Conservation (phyloP, 2,329 filamentous ascomycete species). For the Alternaria gaisen region DNA sequence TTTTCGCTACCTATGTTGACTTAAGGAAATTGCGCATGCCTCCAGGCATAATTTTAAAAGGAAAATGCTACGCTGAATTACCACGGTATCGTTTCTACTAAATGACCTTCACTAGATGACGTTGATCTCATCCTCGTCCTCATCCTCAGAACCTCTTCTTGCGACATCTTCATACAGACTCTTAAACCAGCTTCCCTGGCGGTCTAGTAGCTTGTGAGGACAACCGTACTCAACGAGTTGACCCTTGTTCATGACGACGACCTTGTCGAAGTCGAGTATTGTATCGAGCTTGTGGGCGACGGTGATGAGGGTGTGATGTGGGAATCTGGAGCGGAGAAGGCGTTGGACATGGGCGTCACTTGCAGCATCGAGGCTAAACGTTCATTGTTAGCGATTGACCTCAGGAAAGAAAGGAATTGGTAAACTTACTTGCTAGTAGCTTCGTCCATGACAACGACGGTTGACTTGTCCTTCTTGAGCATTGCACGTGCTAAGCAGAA, state of each 20-base stretch:
- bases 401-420: neutral
- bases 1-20: neutral
- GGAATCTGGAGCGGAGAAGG: constrained; percentile 63
- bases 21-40: neutral
- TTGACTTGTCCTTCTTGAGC: constrained; percentile 48
- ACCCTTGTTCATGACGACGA: constrained; percentile 63
- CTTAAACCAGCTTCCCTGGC: constrained; percentile 44
- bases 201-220: constrained; percentile 40
- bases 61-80: neutral
- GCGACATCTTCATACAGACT: constrained; percentile 38
- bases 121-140: constrained; percentile 5
- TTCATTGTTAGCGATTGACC: constrained; percentile 9
- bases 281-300: constrained; percentile 67
- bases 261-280: constrained; percentile 63
- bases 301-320: constrained; percentile 66
- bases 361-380: constrained; percentile 61
- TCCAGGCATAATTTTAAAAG: neutral
- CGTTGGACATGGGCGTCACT: constrained; percentile 67
- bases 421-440: constrained; percentile 45
- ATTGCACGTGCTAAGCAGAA: constrained; percentile 70
- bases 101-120: neutral
- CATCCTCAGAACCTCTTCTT: constrained; percentile 2
- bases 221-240: constrained; percentile 56
- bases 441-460: constrained; percentile 45
- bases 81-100: neutral